A percentile compares a stretch with the other conserved stretches of the same genome.
phyloP scores from a whole-genome alignment of 139 green algal genomes.

The Micromonas commoda region DNA sequence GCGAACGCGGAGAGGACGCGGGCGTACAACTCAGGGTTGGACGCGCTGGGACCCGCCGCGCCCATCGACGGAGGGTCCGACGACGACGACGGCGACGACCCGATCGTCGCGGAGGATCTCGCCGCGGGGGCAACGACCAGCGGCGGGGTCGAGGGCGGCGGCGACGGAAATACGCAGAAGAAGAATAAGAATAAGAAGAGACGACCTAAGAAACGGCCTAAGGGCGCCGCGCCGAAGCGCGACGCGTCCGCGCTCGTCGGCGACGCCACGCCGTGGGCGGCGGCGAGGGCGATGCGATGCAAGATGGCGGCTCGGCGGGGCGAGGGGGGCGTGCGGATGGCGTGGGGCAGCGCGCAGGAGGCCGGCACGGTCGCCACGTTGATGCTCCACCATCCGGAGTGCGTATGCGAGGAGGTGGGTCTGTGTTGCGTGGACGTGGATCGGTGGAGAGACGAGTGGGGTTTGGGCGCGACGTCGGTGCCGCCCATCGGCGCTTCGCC shows the following conservation, averaged over 20 bases:
- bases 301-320: not conserved
- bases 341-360: constrained; percentile 63
- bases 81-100: not conserved
- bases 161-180: not conserved
- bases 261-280: too few species aligned
- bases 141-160: not conserved
- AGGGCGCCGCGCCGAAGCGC: not conserved
- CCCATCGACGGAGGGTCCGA: not conserved
- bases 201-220: not conserved
- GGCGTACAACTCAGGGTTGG: not conserved
- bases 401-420: constrained; percentile 38
- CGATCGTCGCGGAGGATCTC: not conserved
- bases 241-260: too few species aligned
- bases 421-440: constrained; percentile 42
- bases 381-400: constrained; percentile 22
- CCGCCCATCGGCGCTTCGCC: constrained; percentile 56
- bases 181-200: not conserved
- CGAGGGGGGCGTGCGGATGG: constrained; percentile 43
- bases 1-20: not conserved
- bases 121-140: not conserved
- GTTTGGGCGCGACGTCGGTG: constrained; percentile 37
- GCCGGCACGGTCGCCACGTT: constrained; percentile 43
- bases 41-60: not conserved
- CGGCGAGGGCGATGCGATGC: too few species aligned
- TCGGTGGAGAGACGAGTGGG: constrained; percentile 22